Base-by-base conservation (phyloP, 768 basidiomycete genomes). In the Daedaleopsis sinensis region DNA sequence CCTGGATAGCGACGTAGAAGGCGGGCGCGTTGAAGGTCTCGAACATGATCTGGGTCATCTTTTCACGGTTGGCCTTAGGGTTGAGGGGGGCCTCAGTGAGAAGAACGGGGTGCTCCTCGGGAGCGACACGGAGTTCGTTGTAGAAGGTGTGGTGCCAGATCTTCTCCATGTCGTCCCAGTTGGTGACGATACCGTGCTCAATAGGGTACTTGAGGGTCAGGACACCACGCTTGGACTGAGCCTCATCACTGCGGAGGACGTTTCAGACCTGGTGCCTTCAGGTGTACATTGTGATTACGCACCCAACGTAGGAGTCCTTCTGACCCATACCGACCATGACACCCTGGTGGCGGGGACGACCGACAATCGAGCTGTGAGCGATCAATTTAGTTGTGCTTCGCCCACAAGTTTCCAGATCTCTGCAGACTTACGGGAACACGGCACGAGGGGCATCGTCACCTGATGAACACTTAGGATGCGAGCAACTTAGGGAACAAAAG, bases 371-470 rank as follows among this genome's bases (percentile, higher is more conserved):
- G 32, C 79, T 80, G 63, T 19, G 58, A 51, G 48, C 18, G 50
- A 24, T 36, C 52, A 42, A 59, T 47, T 49, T 21, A 47, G 4
- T 21, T 21, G 0, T 12, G 16, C 12, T n/a, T n/a, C 19, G 46
- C 38, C 39, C 12, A 19, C 16, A 19, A 27, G 58, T 52, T 32
- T 7, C 27, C 7, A 27, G 18, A 39, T 51, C 23, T 43, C 23
- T 19, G 18, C n/a, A 15, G 15, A 85, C 94, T 68, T 78, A 97
- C 93, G 94, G 94, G 80, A 96, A 96, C 68, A 96, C 96, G 70
- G 96, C 96, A 79, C 96, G 92, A 67, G 96, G 96, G 67, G 96
- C 96, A 81, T 98, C 96, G 73, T 98, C 96, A 74, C 96, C 96
- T 87, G 48, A 8, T 19, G 24, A 16, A 24, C 55, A 37, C 54